Percentiles rank a stretch among this genome's conserved stretches.
These are phyloP conservation scores for Mercurialis annua DNA, from an alignment of 345 rosid genomes.

Conservation along the genomic window DNA sequence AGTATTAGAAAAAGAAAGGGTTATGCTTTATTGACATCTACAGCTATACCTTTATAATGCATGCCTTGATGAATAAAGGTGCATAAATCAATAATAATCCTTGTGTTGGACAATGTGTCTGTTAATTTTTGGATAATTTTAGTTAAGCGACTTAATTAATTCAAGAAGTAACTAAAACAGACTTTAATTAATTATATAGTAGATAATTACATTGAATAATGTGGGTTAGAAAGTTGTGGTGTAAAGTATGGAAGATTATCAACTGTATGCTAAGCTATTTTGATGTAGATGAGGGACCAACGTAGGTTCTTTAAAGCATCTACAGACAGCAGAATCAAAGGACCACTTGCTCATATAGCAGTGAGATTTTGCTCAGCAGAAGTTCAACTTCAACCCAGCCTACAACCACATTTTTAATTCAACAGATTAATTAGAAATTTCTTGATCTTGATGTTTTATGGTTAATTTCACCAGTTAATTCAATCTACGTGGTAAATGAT, in stretches of 20 bases:
- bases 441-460: background rate
- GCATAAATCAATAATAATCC: background rate
- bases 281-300: constrained; percentile 59
- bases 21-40: constrained; percentile 28
- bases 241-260: constrained; percentile 16
- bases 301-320: constrained; percentile 54
- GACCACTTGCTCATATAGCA: constrained; percentile 38
- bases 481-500: too few species aligned
- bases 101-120: constrained; percentile 7
- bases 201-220: constrained; percentile 2
- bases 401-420: background rate
- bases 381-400: background rate
- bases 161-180: background rate
- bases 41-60: constrained; percentile 29
- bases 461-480: too few species aligned
- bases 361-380: constrained; percentile 34
- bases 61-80: constrained; percentile 20
- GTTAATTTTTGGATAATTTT: background rate
- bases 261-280: constrained; percentile 9
- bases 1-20: constrained; percentile 21
- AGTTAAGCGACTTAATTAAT: background rate
- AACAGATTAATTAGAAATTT: background rate
- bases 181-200: background rate
- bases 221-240: constrained; percentile 35
- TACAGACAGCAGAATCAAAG: constrained; percentile 24